A percentile compares a stretch with the other conserved stretches of the same genome.
Conservation (phyloP, 2,329 filamentous ascomycete genomes). For the Thermomyces lanuginosus region DNA sequence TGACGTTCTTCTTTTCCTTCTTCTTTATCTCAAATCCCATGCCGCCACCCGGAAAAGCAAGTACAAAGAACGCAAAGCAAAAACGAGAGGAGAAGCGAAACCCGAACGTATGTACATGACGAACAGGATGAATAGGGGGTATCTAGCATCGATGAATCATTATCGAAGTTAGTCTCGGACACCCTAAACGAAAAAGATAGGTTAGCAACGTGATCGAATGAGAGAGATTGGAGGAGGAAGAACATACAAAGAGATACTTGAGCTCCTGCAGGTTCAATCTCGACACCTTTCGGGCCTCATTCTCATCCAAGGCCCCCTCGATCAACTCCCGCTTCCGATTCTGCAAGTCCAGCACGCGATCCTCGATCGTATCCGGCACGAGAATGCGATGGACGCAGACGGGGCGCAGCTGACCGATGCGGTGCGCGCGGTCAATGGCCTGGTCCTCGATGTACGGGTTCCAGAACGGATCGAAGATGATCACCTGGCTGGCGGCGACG, state of each 20-base stretch:
- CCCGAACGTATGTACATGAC: background rate
- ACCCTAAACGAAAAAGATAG: too few species aligned
- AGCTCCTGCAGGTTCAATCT: slow-evolving; percentile 52
- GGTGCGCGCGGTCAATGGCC: slow-evolving; percentile 75
- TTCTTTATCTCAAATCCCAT: too few species aligned
- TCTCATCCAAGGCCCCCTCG: slow-evolving; percentile 63
- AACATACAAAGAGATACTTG: slow-evolving; percentile 47
- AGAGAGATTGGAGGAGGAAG: background rate
- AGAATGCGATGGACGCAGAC: slow-evolving; percentile 71
- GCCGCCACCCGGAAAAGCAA: background rate
- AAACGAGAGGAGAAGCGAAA: background rate
- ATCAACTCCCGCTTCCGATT: slow-evolving; percentile 63
- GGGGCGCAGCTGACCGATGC: slow-evolving; percentile 59
- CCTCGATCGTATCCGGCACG: slow-evolving; percentile 64
- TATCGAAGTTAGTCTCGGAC: too few species aligned
- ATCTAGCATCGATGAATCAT: background rate
- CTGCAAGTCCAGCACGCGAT: slow-evolving; percentile 66
- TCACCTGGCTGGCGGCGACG: slow-evolving; percentile 64
- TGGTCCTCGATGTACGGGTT: slow-evolving; percentile 89
- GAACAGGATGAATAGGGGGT: background rate
- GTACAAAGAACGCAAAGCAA: slow-evolving; percentile 2
- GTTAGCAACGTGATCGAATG: background rate
- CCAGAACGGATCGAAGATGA: slow-evolving; percentile 88
- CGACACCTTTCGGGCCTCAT: slow-evolving; percentile 48
- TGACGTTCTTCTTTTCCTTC: too few species aligned